Percentiles rank a stretch among this genome's conserved stretches.
Conservation (phyloP, 768 basidiomycete genomes). For the Suillus plorans region DNA sequence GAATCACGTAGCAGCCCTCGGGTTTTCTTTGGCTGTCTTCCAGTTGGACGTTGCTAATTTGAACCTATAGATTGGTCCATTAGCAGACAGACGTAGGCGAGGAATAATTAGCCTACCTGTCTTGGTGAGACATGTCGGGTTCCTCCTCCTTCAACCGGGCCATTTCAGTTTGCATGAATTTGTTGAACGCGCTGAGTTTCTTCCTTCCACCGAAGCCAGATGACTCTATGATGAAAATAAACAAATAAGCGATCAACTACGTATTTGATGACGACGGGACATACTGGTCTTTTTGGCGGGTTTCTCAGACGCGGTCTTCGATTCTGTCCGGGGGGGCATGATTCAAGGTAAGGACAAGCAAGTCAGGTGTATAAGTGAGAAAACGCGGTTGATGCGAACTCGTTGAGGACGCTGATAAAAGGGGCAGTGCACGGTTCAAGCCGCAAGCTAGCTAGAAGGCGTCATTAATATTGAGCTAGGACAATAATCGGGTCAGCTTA, state of each 20-base stretch:
- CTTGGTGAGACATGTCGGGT: conserved; percentile 70
- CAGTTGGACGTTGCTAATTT: conserved; percentile 75
- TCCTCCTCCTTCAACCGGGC: conserved; percentile 75
- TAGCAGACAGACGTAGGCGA: neutral
- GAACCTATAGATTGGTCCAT: conserved; percentile 44
- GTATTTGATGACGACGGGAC: conserved; percentile 24
- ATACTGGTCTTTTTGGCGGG: conserved; percentile 54
- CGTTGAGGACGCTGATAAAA: conserved; percentile 30
- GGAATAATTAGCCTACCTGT: conserved; percentile 48
- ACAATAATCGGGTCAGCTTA: neutral
- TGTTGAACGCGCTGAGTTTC: conserved; percentile 73
- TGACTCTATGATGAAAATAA: conserved; percentile 45
- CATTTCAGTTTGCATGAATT: conserved; percentile 80
- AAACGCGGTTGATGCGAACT: conserved; percentile 14
- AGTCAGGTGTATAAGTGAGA: conserved; percentile 8
- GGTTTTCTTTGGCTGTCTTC: conserved; percentile 73
- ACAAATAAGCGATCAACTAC: conserved; percentile 17
- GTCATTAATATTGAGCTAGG: conserved; percentile 5
- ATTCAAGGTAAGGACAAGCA: conserved; percentile 13
- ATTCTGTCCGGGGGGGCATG: conserved; percentile 46
- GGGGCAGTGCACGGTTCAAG: conserved; percentile 22
- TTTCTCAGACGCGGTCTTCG: conserved; percentile 45
- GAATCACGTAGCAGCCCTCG: conserved; percentile 36
- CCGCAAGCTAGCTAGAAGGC: conserved; percentile 6
- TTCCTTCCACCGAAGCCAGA: conserved; percentile 52